Evolutionary conservation across 108 stramenopile genomes (phyloP).

Genomic region (Mediolabrus comicus): DNA sequence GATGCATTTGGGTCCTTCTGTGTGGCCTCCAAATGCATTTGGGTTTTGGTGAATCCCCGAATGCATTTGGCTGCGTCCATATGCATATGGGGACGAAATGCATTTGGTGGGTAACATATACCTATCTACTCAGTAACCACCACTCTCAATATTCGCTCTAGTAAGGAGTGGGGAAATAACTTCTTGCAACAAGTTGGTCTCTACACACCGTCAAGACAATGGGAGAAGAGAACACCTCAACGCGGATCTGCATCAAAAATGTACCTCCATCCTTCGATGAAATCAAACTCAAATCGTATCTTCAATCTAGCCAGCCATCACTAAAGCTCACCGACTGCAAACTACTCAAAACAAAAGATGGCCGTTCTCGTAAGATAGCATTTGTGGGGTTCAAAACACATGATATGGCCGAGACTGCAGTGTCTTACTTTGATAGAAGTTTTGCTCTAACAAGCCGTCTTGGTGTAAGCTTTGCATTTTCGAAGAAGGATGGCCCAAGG

Average conservation of each 20-base stretch:
- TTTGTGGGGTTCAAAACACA: conserved; percentile 79
- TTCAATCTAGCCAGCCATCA: conserved; percentile 28
- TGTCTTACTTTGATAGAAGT: conserved; percentile 59
- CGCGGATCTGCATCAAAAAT: conserved; percentile 85
- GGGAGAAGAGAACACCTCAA: conserved; percentile 25
- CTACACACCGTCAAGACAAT: neutral
- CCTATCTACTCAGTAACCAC: too few species aligned
- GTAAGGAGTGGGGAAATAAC: too few species aligned
- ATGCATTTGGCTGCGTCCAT: too few species aligned
- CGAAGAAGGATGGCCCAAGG: conserved; percentile 46
- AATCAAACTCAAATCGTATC: conserved; percentile 55
- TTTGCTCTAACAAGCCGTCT: conserved; percentile 61
- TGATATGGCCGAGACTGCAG: conserved; percentile 50
- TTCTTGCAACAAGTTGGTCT: too few species aligned
- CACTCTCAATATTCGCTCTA: too few species aligned
- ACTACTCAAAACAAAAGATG: conserved; percentile 65
- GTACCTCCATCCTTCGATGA: conserved; percentile 68
- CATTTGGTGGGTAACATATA: too few species aligned
- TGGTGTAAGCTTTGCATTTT: conserved; percentile 67
- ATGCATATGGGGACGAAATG: too few species aligned
- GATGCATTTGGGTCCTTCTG: too few species aligned
- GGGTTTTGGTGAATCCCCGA: too few species aligned
- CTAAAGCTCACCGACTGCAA: conserved; percentile 72
- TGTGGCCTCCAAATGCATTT: too few species aligned
- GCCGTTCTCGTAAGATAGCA: conserved; percentile 69